Base-by-base conservation (phyloP, 176 grass and related monocot species). In the Triticum turgidum region DNA sequence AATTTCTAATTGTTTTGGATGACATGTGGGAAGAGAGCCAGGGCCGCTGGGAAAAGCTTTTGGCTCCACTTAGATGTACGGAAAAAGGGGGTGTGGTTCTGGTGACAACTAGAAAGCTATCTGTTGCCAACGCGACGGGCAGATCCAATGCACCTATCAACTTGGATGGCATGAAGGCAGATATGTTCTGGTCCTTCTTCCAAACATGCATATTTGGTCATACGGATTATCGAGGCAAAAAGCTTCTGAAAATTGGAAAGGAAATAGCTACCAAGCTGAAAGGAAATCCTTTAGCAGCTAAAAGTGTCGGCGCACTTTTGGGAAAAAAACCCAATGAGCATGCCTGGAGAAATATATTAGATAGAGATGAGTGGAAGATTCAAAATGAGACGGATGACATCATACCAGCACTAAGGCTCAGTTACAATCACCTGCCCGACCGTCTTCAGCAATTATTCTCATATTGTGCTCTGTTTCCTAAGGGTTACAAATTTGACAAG, bases 1-100 rank as follows among this genome's bases (percentile, higher is more conserved):
- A 77, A 11, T 92, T 92, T 82, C 56, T 90, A 30, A 41, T 93
- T 74, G 86, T 93, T 42, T 39, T 93, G 77, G 92, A 93, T 91
- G 89, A 93, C 82, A 75, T 91, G 39, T 90, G 91, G 88, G 76
- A 93, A 79, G 88, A 87, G 11, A 76, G 27, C 7, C 65, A 93
- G 70, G 35, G 65, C 54, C 77, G 89, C 6, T 93, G 88, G 91
- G 72, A 73, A 13, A 93, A 82, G 20, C 34, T 88, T 38, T 79
- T 93, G 21, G 91, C 91, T 27, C 85, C 91, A 11, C 13, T 93
- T 68, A 90, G 87, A 93, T 83, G 20, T 44, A 84, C 69, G 22
- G 5, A 49, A 33, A 29, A 33, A 10, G 85, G 59, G 32, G 89
- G 91, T 61, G 20, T 74, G 17, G 62, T 93, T 58, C 47, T 93